phyloP scores from a whole-genome alignment of 345 rosid species.

The Punica granatum region DNA sequence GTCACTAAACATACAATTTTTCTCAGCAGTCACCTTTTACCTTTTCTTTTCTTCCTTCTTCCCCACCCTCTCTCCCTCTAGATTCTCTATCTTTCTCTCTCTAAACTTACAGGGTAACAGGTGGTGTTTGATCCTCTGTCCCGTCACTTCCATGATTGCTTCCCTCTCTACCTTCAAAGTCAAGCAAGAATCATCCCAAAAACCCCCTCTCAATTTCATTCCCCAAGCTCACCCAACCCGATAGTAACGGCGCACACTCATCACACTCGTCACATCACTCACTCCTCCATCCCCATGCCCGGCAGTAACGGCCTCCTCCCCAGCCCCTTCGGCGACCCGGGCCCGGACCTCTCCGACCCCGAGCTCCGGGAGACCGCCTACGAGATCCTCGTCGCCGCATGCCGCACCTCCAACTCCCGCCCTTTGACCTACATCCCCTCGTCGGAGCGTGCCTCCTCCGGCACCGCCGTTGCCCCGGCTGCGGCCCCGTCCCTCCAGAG shows the following conservation, averaged over 20 bases:
- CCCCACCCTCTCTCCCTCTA: too few relatives aligned
- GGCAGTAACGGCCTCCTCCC: conserved; percentile 25
- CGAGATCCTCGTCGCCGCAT: conserved; percentile 77
- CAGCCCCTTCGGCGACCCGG: conserved; percentile 51
- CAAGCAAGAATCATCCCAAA: conserved; percentile 23
- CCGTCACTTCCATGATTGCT: neutral
- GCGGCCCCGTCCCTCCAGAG: conserved; percentile 61
- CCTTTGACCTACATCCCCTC: conserved; percentile 62
- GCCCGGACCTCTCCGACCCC: conserved; percentile 41
- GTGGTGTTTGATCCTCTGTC: neutral
- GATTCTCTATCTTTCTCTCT: neutral
- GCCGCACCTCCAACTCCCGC: conserved; percentile 63
- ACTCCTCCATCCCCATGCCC: conserved; percentile 13
- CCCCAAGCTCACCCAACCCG: neutral
- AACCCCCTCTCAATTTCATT: neutral
- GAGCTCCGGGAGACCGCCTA: conserved; percentile 89
- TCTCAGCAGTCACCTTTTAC: too few relatives aligned
- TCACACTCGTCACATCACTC: too few relatives aligned
- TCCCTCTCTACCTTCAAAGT: conserved; percentile 19
- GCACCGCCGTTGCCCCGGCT: conserved; percentile 11
- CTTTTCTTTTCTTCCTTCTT: too few relatives aligned
- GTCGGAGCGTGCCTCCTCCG: conserved; percentile 28
- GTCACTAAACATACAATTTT: too few relatives aligned
- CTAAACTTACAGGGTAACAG: neutral
- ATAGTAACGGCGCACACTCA: too few relatives aligned